A percentile compares a stretch with the other conserved stretches of the same genome.
Evolutionary conservation across 208 protist species (phyloP).

Genomic region (Herpetomonas samuelpessoai): DNA sequence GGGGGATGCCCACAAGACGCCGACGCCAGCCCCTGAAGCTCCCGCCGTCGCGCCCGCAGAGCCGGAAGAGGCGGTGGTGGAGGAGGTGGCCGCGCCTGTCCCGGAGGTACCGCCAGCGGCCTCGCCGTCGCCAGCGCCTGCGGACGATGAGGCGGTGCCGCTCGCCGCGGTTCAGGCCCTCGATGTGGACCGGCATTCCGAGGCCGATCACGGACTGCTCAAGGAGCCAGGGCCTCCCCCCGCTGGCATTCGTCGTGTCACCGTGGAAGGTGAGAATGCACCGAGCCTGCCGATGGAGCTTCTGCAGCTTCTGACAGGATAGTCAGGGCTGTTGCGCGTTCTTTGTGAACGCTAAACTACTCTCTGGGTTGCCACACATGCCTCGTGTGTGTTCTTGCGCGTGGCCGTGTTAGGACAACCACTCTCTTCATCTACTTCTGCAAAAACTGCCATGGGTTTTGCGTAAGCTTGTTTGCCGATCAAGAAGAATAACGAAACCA

Average conservation of each 20-base stretch:
- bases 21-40: neutral
- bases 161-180: conserved; percentile 55
- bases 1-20: conserved; percentile 10
- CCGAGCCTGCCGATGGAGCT: conserved; percentile 74
- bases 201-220: conserved; percentile 68
- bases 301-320: conserved; percentile 72
- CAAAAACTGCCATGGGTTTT: too few species aligned
- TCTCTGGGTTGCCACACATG: too few species aligned
- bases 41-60: neutral
- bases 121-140: too few species aligned
- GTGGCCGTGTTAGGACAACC: too few species aligned
- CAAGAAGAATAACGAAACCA: too few species aligned
- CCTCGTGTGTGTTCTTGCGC: too few species aligned
- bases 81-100: conserved; percentile 3
- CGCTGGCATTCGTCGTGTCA: conserved; percentile 49
- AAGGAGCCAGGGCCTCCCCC: conserved; percentile 72
- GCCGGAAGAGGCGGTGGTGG: conserved; percentile 10
- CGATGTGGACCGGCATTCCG: conserved; percentile 48
- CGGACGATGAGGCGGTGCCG: conserved; percentile 55
- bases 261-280: conserved; percentile 53
- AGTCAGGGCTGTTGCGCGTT: too few species aligned
- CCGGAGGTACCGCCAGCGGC: too few species aligned
- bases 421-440: too few species aligned
- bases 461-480: too few species aligned
- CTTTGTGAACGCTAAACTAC: too few species aligned